Evolutionary conservation across 164 flowering plant genomes (phyloP), one percentile per base, ranked within the genome.

Genomic region (Sedum album): DNA sequence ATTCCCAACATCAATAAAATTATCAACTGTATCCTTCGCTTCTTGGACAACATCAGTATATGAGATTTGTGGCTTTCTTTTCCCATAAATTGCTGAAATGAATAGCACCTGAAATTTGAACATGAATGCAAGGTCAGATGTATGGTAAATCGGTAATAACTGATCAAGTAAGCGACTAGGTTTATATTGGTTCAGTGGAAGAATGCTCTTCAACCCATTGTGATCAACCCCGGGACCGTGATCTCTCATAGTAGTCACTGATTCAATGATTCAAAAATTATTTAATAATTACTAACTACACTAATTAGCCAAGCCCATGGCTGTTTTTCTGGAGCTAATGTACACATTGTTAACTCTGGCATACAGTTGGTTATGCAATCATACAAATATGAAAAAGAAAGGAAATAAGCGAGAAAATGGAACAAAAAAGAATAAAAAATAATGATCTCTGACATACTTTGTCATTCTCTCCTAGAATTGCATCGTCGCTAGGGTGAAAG

Each of bases 401-500:
- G 31, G 31, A 35, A 65, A 36, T 36, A 11, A 38, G 15, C 20
- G 18, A 30, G 41, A 14, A 33, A 17, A 3, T 28, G 20, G 38
- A 65, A 39, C 38, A n/a, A 7, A 67, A 9, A 66, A 48, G 15
- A 66, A 41, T 35, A 25, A 67, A 36, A 0, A 60, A 63, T n/a
- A n/a, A n/a, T n/a, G 21, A 21, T 44, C 49, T 11, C 38, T 53
- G n/a, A 71, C 85, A 23, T 85, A 91, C 99, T 80, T 94, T 88
- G 78, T 94, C 99, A 74, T 79, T 84, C 74, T 78, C 72, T 77
- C 71, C 67, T 57, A 94, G 73, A 57, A 84, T 76, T 77, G 88
- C 97, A 67, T 83, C 83, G 72, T 94, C 99, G 64, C 76, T 84
- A 31, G 99, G 99, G 70, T 94, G 99, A 79, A 94, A 94, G 72